Evolutionary conservation across 805 yeast species (phyloP), one percentile per base, ranked within the genome.

Genomic region (Saccharomycopsis synnaedendra): DNA sequence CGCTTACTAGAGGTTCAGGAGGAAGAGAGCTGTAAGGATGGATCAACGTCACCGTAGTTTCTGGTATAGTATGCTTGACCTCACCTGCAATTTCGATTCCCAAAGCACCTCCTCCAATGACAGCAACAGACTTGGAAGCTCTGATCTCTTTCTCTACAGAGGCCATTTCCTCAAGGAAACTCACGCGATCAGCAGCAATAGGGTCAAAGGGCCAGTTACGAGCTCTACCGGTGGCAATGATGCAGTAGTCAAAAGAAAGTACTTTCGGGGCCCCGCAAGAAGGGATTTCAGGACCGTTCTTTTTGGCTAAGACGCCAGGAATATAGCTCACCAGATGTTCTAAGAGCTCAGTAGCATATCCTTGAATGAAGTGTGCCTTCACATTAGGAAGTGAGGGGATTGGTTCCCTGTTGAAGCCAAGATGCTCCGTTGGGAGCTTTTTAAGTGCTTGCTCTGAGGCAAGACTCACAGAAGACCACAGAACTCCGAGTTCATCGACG

Each of bases 181-280:
- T 57, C 11, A 63, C 62, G 44, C 56, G 60, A 8, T 69, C 68
- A 42, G 53, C 55, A 0, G 71, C 76, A n/a, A 61, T 56, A 3
- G 80, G 80, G 35, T 75, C 74, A 36, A 72, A 68, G 9, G 80
- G 81, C 77, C 78, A 74, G 39, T 62, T 60, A 51, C 80, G 60
- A 45, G 73, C 63, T 56, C 80, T 62, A 1, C 80, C 80, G 2
- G 73, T 59, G 4, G 78, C 75, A 45, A 66, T 56, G 7, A 75
- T 61, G 27, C 67, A 69, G 52, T 71, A 74, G 52, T 75, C 76
- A 56, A 74, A 75, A 1, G 48, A 49, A 1, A 45, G 5, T 9
- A 31, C 11, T 5, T 19, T 19, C 19, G 19, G 19, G 19, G 19
- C 19, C 19, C 31, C 8, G 33, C 4, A 1, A 4, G 30, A 8